Percentiles rank a stretch among this genome's conserved stretches.
Conservation (phyloP, 768 basidiomycete species). For the Lactarius hengduanensis region DNA sequence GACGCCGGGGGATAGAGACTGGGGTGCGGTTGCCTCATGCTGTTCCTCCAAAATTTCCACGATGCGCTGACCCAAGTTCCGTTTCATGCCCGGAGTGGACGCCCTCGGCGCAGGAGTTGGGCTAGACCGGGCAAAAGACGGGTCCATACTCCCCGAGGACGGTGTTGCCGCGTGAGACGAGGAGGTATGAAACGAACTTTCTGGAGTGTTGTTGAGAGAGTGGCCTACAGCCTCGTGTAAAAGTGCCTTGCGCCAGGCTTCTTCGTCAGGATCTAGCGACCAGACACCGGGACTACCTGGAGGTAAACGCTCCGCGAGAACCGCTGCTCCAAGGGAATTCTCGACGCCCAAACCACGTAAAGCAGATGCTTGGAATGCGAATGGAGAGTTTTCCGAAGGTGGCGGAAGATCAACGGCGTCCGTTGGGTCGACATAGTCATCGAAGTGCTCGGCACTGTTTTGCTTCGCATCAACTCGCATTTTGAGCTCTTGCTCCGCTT, state of each 20-base stretch:
- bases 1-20: not conserved
- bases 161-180: conserved; percentile 20
- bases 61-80: conserved; percentile 29
- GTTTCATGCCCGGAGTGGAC: conserved; percentile 24
- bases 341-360: conserved; percentile 69
- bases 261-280: conserved; percentile 52
- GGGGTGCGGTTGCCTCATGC: conserved; percentile 17
- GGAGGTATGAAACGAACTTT: conserved; percentile 41
- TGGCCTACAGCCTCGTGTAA: conserved; percentile 77
- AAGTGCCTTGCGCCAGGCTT: conserved; percentile 73
- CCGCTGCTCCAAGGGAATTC: conserved; percentile 71
- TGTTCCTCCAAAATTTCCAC: conserved; percentile 25
- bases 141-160: conserved; percentile 33
- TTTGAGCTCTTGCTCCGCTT: conserved; percentile 72
- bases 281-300: conserved; percentile 60
- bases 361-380: conserved; percentile 74
- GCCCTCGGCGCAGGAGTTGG: conserved; percentile 18
- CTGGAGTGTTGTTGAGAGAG: conserved; percentile 60
- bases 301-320: conserved; percentile 73
- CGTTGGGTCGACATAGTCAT: conserved; percentile 77
- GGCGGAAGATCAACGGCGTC: conserved; percentile 79
- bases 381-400: conserved; percentile 64
- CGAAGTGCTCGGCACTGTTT: conserved; percentile 43
- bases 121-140: conserved; percentile 22
- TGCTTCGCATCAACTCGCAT: conserved; percentile 48